These are phyloP conservation scores for Hylodesmum podocarpum DNA, from an alignment of 306 rosid genomes.

Conservation along the genomic window DNA sequence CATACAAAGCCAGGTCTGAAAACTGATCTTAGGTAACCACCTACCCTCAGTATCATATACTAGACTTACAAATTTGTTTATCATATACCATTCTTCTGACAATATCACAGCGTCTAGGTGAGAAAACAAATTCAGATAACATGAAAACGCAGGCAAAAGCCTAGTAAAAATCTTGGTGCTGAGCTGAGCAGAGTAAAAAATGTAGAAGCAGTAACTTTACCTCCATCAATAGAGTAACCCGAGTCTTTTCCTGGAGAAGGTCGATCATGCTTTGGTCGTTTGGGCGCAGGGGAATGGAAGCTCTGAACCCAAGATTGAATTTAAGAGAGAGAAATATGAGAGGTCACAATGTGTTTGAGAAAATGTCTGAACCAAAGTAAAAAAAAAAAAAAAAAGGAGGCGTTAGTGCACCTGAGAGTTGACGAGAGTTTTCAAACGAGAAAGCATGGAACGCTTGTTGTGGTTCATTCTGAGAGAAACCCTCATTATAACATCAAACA, in stretches of 20 bases:
- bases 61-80: neutral
- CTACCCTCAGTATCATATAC: neutral
- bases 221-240: conserved; percentile 2
- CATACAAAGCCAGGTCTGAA: neutral
- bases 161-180: neutral
- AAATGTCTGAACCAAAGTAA: conserved; percentile 33
- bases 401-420: conserved; percentile 22
- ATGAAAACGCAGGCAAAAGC: neutral
- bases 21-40: neutral
- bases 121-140: neutral
- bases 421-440: conserved; percentile 25
- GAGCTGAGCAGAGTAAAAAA: neutral
- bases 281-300: conserved; percentile 6
- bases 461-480: conserved; percentile 21
- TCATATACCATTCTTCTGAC: conserved; percentile 2
- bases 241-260: neutral
- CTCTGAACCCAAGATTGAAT: conserved; percentile 23
- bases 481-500: conserved; percentile 10
- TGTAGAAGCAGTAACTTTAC: conserved; percentile 10
- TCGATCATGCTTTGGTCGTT: conserved; percentile 1
- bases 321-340: neutral
- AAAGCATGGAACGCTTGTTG: conserved; percentile 30
- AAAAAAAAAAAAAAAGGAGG: too few species aligned
- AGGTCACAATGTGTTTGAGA: conserved; percentile 37
- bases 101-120: neutral